phyloP scores from a whole-genome alignment of 169 alveolate genomes.

The Eimeria sp. region DNA sequence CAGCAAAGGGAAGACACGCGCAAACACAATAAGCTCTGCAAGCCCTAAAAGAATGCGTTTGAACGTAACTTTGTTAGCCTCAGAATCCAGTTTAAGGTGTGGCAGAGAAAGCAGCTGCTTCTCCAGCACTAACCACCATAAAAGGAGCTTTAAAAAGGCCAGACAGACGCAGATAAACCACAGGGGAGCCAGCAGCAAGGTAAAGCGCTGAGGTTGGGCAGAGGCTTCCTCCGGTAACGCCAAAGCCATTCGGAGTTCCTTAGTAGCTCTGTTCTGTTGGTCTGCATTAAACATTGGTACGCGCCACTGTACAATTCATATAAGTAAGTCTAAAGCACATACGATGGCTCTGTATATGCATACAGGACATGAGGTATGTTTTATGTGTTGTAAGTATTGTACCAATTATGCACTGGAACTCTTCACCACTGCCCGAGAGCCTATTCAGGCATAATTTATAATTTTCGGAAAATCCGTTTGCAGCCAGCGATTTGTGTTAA shows the following conservation, averaged over 20 bases:
- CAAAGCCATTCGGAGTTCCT: conserved; percentile 56
- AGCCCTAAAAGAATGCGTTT: background rate
- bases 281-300: background rate
- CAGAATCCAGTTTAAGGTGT: background rate
- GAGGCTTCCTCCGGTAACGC: conserved; percentile 22
- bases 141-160: background rate
- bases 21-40: background rate
- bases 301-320: too few species aligned
- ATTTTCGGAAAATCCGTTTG: background rate
- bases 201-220: background rate
- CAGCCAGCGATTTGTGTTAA: background rate
- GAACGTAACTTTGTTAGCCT: too few species aligned
- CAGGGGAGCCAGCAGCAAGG: conserved; percentile 22
- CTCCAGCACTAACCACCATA: conserved; percentile 56
- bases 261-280: conserved; percentile 1
- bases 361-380: background rate
- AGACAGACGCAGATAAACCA: conserved; percentile 23
- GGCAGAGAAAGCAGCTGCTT: background rate
- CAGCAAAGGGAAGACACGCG: background rate
- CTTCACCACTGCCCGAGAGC: background rate
- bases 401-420: background rate
- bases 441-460: background rate
- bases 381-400: background rate
- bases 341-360: background rate
- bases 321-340: background rate